Conservation (phyloP, 768 basidiomycete species). For the Lactarius trivialis region DNA sequence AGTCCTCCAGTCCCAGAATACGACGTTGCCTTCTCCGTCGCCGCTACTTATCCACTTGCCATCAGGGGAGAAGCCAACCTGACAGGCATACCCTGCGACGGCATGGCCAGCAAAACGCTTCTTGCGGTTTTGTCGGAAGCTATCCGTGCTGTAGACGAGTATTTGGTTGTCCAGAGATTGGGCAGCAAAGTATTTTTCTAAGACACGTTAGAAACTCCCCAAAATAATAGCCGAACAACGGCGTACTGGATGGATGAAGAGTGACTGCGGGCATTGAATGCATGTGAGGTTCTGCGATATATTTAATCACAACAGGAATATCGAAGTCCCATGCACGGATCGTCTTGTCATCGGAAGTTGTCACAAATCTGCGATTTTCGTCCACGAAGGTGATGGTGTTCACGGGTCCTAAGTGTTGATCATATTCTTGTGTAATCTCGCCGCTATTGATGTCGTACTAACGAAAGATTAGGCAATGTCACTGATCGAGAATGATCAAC, state of each 20-base stretch:
- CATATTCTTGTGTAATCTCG: conserved; percentile 97
- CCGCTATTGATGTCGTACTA: conserved; percentile 95
- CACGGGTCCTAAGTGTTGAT: conserved; percentile 96
- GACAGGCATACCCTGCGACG: conserved; percentile 94
- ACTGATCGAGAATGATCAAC: conserved; percentile 17
- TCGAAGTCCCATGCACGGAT: conserved; percentile 99
- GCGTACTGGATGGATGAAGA: conserved; percentile 88
- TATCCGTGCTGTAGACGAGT: conserved; percentile 93
- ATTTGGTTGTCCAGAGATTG: conserved; percentile 99
- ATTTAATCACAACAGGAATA: conserved; percentile 99
- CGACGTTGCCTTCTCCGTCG: conserved; percentile 89
- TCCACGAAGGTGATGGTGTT: conserved; percentile 99
- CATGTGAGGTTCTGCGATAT: conserved; percentile 99
- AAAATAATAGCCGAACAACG: conserved; percentile 6
- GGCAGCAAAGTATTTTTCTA: conserved; percentile 94
- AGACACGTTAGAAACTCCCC: conserved; percentile 23
- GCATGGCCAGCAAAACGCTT: conserved; percentile 98
- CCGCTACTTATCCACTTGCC: conserved; percentile 98
- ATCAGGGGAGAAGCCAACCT: conserved; percentile 96
- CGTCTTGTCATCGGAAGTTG: conserved; percentile 98
- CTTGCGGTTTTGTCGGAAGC: conserved; percentile 97
- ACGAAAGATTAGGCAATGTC: conserved; percentile 7
- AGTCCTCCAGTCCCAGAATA: conserved; percentile 99
- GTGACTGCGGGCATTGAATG: conserved; percentile 99
- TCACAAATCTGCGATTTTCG: conserved; percentile 94